Evolutionary conservation across 371 early-diverging fungal genomes (phyloP), one percentile per base, ranked within the genome.

Genomic region (Mucor velutinosus): DNA sequence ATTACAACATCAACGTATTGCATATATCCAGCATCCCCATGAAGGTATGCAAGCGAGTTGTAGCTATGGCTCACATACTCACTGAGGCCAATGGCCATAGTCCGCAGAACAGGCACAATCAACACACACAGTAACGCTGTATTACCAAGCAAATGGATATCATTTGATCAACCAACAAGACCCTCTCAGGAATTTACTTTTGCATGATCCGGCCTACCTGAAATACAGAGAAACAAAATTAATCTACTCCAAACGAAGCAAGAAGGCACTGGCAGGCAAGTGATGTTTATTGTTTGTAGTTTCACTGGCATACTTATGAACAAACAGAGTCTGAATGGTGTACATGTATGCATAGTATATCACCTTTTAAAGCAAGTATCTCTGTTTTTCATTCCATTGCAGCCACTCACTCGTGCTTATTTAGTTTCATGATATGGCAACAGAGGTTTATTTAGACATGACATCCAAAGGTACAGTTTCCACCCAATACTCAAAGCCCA

Each of bases 11-110:
- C 27, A 67, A 66, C 43, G 32, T 68, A 1, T 25, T 78, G 14
- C 67, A 66, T 12, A 76, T 78, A 41, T 65, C 76, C 3, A 74
- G 74, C 35, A 76, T 78, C 53, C 79, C 79, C 25, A 72, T 73
- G 72, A 76, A 78, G 65, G 77, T 72, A 62, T 8, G 12, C 2
- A 39, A 27, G 5, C 25, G 15, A 11, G 14, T 14, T 6, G 10
- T 29, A 3, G 11, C 33, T 19, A 25, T 30, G 27, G 11, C 41
- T 25, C 15, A 23, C 12, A 0, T 12, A 33, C 30, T 35, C 3
- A 17, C 17, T 37, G 33, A 33, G 49, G 0, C 7, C 12, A 12
- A 8, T 39, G 25, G 53, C 14, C 12, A 33, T 32, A 73, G 69
- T 67, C 75, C 27, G 33, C 65, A n/a, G 66, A 55, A 19, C 60